A percentile compares a stretch with the other conserved stretches of the same genome.
Conservation (phyloP, 1,284 basidiomycete species). For the Exsudoporus floridanus region DNA sequence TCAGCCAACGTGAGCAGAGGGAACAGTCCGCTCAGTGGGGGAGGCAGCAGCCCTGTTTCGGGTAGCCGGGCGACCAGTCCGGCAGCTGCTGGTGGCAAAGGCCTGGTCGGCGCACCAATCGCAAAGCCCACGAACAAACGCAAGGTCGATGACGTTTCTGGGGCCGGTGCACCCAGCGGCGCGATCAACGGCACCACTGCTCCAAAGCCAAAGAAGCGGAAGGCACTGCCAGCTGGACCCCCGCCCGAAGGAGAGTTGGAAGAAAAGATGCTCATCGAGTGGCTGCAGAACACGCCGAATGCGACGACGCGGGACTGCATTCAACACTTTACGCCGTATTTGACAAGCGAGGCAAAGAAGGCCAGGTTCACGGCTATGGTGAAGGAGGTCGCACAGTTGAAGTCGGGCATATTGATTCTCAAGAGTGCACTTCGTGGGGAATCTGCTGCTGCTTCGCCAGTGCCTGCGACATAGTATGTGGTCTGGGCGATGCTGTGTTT, state of each 20-base stretch:
- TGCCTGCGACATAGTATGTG: constrained; percentile 28
- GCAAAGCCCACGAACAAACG: constrained; percentile 53
- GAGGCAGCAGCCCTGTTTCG: constrained; percentile 41
- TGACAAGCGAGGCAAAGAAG: constrained; percentile 69
- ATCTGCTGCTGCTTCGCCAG: constrained; percentile 27
- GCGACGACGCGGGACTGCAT: constrained; percentile 75
- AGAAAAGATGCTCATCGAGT: constrained; percentile 65
- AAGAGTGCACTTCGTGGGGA: constrained; percentile 43
- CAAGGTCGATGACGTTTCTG: constrained; percentile 57
- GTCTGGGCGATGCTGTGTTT: constrained; percentile 14
- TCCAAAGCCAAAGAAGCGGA: constrained; percentile 68
- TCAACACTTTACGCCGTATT: constrained; percentile 70
- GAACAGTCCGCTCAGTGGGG: constrained; percentile 50
- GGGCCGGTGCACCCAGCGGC: constrained; percentile 31
- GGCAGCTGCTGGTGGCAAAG: constrained; percentile 29
- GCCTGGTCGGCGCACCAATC: constrained; percentile 35
- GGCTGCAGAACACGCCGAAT: constrained; percentile 62
- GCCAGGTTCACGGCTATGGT: constrained; percentile 70
- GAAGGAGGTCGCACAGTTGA: constrained; percentile 71
- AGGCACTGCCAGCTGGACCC: constrained; percentile 42
- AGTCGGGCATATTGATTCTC: constrained; percentile 62
- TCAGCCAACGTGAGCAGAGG: constrained; percentile 46
- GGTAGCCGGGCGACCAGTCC: constrained; percentile 51
- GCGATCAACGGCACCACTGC: constrained; percentile 34
- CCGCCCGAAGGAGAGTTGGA: constrained; percentile 57